Percentiles rank a stretch among this genome's conserved stretches.
phyloP scores from a whole-genome alignment of 345 rosid genomes.

The Linum trigynum region DNA sequence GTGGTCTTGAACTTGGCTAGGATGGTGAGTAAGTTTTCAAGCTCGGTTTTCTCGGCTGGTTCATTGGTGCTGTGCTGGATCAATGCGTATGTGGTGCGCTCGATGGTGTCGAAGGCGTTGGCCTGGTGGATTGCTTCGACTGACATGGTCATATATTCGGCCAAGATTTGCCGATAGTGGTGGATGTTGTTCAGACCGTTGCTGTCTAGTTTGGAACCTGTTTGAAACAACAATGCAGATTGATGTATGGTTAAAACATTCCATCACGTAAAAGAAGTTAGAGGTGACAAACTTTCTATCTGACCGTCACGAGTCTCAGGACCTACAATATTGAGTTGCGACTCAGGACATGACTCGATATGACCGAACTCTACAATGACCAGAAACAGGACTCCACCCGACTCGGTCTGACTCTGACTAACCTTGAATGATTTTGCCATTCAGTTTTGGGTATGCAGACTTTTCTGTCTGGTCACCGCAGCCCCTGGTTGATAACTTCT shows the following conservation, averaged over 20 bases:
- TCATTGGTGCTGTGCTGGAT: not conserved
- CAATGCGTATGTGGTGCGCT: not conserved
- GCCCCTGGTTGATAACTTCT: not conserved
- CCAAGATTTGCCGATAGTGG: not conserved
- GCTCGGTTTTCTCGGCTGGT: not conserved
- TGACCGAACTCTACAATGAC: no score
- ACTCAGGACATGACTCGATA: no score
- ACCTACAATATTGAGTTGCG: no score
- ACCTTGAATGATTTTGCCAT: not conserved
- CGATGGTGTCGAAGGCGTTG: not conserved
- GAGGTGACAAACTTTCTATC: no score
- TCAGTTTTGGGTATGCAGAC: not conserved
- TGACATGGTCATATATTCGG: not conserved
- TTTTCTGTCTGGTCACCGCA: not conserved
- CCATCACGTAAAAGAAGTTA: no score
- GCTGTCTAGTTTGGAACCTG: not conserved
- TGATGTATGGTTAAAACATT: no score
- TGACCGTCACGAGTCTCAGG: no score
- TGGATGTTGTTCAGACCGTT: not conserved
- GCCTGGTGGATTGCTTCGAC: not conserved
- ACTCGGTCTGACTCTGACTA: no score
- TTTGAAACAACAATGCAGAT: no score
- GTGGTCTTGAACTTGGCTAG: not conserved
- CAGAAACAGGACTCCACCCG: no score
- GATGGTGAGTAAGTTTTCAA: not conserved